phyloP scores from a whole-genome alignment of 176 grass and related monocot species.

The Triticum urartu region DNA sequence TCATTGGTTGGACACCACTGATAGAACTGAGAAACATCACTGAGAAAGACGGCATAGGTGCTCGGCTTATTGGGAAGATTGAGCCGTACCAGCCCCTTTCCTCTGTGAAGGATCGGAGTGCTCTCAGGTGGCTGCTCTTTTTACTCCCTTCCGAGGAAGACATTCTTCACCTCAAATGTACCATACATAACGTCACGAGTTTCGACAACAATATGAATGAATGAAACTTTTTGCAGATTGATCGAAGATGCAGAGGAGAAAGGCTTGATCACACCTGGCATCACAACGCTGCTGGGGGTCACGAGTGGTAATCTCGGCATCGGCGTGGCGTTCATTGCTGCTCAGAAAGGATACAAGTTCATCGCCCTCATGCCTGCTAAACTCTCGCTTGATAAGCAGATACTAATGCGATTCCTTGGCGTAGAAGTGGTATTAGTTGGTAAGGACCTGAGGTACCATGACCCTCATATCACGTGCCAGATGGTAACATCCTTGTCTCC shows the following conservation, averaged over 20 bases:
- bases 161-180: neutral
- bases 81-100: slow-evolving; percentile 80
- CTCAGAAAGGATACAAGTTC: slow-evolving; percentile 82
- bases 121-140: slow-evolving; percentile 54
- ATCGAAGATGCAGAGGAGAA: slow-evolving; percentile 96
- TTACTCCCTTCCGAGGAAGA: neutral
- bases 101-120: slow-evolving; percentile 80
- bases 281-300: slow-evolving; percentile 53
- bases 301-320: slow-evolving; percentile 82
- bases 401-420: slow-evolving; percentile 69
- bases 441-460: slow-evolving; percentile 23
- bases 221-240: slow-evolving; percentile 51
- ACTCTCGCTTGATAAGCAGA: slow-evolving; percentile 66
- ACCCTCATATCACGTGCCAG: neutral
- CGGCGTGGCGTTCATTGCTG: slow-evolving; percentile 50
- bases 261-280: slow-evolving; percentile 65
- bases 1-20: slow-evolving; percentile 89
- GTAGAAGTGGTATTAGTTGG: slow-evolving; percentile 70
- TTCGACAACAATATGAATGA: neutral
- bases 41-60: slow-evolving; percentile 59
- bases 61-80: slow-evolving; percentile 68
- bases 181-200: neutral
- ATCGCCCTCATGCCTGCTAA: slow-evolving; percentile 62
- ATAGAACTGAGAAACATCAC: slow-evolving; percentile 69
- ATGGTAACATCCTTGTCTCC: neutral